Evolutionary conservation across 2,329 filamentous ascomycete species (phyloP), one percentile per base, ranked within the genome.

Genomic region (Leptographium radiaticola): DNA sequence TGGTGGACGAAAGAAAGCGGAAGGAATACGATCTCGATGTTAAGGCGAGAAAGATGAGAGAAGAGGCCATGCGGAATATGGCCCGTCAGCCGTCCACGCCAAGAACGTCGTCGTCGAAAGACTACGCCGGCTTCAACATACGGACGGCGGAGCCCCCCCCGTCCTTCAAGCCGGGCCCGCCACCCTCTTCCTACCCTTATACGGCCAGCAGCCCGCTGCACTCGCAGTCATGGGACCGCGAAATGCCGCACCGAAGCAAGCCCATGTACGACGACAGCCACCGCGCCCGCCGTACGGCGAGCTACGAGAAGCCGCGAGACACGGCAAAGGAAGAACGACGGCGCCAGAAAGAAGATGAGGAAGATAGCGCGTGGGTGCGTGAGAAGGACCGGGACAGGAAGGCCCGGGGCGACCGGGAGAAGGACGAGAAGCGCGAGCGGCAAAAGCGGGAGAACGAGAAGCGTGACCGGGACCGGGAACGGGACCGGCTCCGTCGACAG

Each of bases 21-120:
- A 69, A 73, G 55, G 81, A 83, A 60, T 95, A 96, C 67, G 89
- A 97, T 68, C 82, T 89, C 52, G 78, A 84, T 64, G 74, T 85
- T 57, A 81, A 76, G 62, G 68, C 90, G 58, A 80, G 79, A 51
- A 80, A 84, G 65, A 70, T 88, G 62, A 77, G 77, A 64, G 80
- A 79, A 67, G 69, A 78, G 60, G 63, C 71, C 58, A 62, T 63
- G 52, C 68, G 71, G 61, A 66, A 66, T 59, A 70, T 73, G 62
- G 62, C 69, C 57, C 71, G 71, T 55, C 43, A 49, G 2, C 66
- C 68, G 4, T 71, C 75, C 0, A 69, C 69, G 8, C 69, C 69
- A 1, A 71, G 72, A 45, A 66, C 71, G 20, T 65, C 74, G 13
- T 66, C 71, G 20, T 65, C 74, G 13, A 60, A 63, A 62, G 56